A percentile compares a stretch with the other conserved stretches of the same genome.
Conservation (phyloP, 208 protist species). For the Spongospora subterranea region DNA sequence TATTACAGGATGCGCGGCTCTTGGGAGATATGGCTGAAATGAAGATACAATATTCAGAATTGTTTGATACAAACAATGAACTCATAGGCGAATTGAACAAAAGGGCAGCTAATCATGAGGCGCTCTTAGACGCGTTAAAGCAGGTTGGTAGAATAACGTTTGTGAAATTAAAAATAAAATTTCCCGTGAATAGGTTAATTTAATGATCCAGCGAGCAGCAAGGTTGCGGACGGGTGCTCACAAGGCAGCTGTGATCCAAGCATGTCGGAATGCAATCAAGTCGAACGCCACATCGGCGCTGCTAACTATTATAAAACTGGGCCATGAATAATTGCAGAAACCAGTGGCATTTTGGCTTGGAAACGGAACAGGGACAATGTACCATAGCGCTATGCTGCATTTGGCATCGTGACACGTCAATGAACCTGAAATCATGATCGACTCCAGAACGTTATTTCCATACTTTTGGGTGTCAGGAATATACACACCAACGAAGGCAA, state of each 20-base stretch:
- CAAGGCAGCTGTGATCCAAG: constrained; percentile 71
- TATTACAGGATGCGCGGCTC: constrained; percentile 80
- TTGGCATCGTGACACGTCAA: too few species aligned
- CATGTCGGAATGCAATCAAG: constrained; percentile 84
- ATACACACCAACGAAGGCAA: too few species aligned
- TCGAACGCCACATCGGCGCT: constrained; percentile 79
- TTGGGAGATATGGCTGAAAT: constrained; percentile 79
- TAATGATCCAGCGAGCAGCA: constrained; percentile 87
- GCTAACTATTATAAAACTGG: constrained; percentile 80
- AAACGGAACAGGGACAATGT: too few species aligned
- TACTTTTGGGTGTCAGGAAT: too few species aligned
- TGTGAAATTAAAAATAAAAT: not conserved
- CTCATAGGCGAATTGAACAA: constrained; percentile 84
- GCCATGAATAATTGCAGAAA: constrained; percentile 16
- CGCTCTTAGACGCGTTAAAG: constrained; percentile 83
- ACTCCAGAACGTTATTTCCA: too few species aligned
- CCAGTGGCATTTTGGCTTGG: not conserved
- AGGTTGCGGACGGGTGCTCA: constrained; percentile 82
- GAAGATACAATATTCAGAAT: constrained; percentile 58
- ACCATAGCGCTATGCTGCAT: too few species aligned
- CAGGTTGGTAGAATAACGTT: constrained; percentile 68
- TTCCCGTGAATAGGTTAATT: constrained; percentile 73
- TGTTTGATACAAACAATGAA: constrained; percentile 62
- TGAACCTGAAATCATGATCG: too few species aligned
- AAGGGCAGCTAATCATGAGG: constrained; percentile 86